Conservation (phyloP, 441 rosid genomes). For the Populus hybrid region DNA sequence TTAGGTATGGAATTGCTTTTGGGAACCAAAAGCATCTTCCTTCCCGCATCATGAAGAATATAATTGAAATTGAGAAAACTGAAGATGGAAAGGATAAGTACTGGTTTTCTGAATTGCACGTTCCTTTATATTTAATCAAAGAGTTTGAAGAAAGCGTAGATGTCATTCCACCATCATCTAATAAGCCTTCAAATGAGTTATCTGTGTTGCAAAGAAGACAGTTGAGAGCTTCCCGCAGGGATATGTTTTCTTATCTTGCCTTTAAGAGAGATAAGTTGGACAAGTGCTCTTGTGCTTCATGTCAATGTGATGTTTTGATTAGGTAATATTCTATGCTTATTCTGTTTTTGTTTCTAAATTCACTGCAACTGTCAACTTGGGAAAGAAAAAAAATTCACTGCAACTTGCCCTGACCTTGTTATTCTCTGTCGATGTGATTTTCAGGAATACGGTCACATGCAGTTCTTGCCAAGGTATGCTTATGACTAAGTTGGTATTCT, state of each 20-base stretch:
- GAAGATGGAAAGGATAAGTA: constrained; percentile 59
- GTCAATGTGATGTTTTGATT: constrained; percentile 64
- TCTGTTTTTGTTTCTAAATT: constrained; percentile 6
- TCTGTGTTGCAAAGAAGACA: constrained; percentile 68
- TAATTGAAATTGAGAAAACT: constrained; percentile 55
- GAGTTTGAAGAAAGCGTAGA: constrained; percentile 70
- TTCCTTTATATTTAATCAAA: constrained; percentile 88
- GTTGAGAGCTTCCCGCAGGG: constrained; percentile 69
- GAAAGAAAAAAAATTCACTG: no score
- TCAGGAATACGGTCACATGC: constrained; percentile 79
- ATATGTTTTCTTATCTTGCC: constrained; percentile 62
- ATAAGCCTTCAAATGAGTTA: constrained; percentile 34
- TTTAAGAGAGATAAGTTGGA: constrained; percentile 66
- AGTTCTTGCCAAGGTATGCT: constrained; percentile 79
- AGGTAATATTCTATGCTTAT: constrained; percentile 44
- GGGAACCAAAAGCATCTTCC: constrained; percentile 94
- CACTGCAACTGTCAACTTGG: not conserved
- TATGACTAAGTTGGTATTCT: constrained; percentile 18
- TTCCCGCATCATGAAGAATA: constrained; percentile 84
- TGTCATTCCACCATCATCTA: constrained; percentile 31
- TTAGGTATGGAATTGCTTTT: constrained; percentile 72
- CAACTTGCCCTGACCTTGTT: constrained; percentile 19
- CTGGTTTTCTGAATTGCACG: constrained; percentile 79
- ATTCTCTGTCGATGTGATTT: constrained; percentile 22
- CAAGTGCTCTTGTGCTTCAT: constrained; percentile 75